Evolutionary conservation across 176 grass and related monocot genomes (phyloP).

Genomic region (Cenchrus purpureus): DNA sequence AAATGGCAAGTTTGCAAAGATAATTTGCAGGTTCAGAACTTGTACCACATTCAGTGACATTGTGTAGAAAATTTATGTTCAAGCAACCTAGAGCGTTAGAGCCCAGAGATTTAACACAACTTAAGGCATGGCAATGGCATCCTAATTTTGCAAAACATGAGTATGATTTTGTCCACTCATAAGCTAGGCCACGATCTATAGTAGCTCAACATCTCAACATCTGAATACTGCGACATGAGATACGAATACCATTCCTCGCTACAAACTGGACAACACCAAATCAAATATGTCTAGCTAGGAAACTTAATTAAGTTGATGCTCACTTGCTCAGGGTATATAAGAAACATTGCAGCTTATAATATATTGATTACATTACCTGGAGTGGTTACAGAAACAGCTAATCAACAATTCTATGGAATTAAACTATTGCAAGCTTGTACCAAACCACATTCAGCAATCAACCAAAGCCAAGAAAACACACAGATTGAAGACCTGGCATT

Average conservation of each 20-base stretch:
- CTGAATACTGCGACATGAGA: slow-evolving; percentile 19
- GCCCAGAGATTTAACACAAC: not conserved
- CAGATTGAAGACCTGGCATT: not conserved
- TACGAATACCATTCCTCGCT: slow-evolving; percentile 18
- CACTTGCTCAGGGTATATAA: not conserved
- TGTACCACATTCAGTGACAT: not conserved
- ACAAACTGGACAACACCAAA: not conserved
- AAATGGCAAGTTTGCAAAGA: slow-evolving; percentile 1
- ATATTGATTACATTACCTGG: not conserved
- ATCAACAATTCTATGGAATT: not conserved
- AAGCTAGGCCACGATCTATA: not conserved
- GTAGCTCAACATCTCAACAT: not conserved
- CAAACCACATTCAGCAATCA: slow-evolving; percentile 16
- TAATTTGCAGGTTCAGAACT: slow-evolving; percentile 8
- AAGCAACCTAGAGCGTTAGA: not conserved
- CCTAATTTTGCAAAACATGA: not conserved
- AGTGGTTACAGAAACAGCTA: slow-evolving; percentile 5
- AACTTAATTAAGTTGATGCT: not conserved
- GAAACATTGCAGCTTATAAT: not conserved
- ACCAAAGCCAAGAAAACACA: slow-evolving; percentile 21
- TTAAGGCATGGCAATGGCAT: slow-evolving; percentile 23
- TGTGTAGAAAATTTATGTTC: slow-evolving; percentile 3
- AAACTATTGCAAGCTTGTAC: not conserved
- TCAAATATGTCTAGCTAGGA: slow-evolving; percentile 20
- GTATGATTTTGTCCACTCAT: not conserved